Conservation (phyloP, 768 basidiomycete species). For the Lentinula boryana region DNA sequence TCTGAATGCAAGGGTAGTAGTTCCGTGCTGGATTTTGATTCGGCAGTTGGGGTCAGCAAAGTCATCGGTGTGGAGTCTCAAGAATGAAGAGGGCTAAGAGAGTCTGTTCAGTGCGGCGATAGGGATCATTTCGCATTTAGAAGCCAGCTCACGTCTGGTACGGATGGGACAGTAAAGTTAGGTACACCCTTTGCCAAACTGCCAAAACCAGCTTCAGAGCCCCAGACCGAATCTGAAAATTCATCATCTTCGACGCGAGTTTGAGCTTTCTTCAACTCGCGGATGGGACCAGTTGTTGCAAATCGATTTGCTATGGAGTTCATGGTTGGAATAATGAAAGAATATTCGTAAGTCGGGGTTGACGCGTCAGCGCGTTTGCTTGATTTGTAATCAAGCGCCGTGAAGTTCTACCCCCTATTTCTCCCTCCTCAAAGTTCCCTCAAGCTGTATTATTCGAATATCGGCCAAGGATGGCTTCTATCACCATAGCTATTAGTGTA, state of each 20-base stretch:
- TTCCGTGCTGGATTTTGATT: slow-evolving; percentile 99
- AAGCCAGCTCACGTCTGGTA: slow-evolving; percentile 60
- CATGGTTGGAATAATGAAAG: slow-evolving; percentile 41
- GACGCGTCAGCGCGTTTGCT: slow-evolving; percentile 25
- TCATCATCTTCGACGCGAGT: slow-evolving; percentile 56
- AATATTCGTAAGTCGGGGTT: slow-evolving; percentile 35
- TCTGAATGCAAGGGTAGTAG: slow-evolving; percentile 95
- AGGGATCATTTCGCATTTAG: neutral
- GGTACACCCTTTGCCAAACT: slow-evolving; percentile 67
- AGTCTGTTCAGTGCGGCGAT: neutral
- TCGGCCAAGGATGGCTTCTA: no score
- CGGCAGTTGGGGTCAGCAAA: slow-evolving; percentile 88
- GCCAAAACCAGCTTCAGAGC: slow-evolving; percentile 79
- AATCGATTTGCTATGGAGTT: slow-evolving; percentile 65
- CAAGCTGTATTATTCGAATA: no score
- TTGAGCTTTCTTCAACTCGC: slow-evolving; percentile 44
- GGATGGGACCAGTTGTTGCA: slow-evolving; percentile 46
- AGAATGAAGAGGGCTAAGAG: slow-evolving; percentile 78
- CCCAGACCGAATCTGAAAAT: slow-evolving; percentile 69
- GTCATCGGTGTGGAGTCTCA: slow-evolving; percentile 93
- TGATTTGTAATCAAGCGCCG: slow-evolving; percentile 13
- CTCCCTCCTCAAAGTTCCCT: no score
- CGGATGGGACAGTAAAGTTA: slow-evolving; percentile 63
- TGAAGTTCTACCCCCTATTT: no score
- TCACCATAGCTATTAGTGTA: no score